A percentile compares a stretch with the other conserved stretches of the same genome.
These are phyloP conservation scores for Malania oleifera DNA, from an alignment of 164 flowering plant species.

Conservation along the genomic window DNA sequence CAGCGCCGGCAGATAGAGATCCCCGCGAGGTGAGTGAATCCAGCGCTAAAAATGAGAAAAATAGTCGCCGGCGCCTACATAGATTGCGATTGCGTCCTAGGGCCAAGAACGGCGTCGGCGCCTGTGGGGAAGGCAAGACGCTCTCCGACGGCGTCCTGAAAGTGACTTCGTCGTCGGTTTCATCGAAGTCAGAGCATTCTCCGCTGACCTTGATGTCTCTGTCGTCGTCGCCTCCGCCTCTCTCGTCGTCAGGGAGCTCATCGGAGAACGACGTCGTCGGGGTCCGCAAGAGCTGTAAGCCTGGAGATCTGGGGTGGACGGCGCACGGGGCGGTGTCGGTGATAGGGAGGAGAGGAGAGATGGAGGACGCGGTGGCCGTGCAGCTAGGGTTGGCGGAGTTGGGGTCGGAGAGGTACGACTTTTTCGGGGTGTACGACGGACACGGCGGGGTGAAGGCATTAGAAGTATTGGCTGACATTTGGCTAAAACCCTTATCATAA, in stretches of 20 bases:
- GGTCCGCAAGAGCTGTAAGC: not conserved
- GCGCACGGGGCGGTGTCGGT: constrained; percentile 49
- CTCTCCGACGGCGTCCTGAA: no score
- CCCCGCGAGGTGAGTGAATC: not conserved
- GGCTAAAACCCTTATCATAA: no score
- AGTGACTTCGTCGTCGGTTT: no score
- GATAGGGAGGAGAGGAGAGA: constrained; percentile 70
- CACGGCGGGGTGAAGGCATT: constrained; percentile 75
- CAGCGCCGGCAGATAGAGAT: not conserved
- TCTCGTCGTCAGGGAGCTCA: not conserved
- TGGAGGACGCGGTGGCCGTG: constrained; percentile 75
- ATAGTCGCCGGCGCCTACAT: constrained; percentile 27
- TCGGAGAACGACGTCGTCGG: constrained; percentile 12
- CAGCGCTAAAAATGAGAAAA: constrained; percentile 6
- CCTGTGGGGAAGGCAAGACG: no score
- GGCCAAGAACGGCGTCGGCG: no score
- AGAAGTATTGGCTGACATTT: no score
- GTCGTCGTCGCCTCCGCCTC: constrained; percentile 9
- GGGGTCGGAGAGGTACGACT: constrained; percentile 31
- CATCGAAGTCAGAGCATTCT: no score
- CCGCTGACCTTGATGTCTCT: constrained; percentile 9
- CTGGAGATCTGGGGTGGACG: not conserved
- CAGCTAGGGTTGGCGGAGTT: constrained; percentile 27
- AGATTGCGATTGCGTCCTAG: no score
- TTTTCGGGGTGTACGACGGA: constrained; percentile 77